Conservation (phyloP, 164 flowering plant genomes). For the Hamamelis virginiana region DNA sequence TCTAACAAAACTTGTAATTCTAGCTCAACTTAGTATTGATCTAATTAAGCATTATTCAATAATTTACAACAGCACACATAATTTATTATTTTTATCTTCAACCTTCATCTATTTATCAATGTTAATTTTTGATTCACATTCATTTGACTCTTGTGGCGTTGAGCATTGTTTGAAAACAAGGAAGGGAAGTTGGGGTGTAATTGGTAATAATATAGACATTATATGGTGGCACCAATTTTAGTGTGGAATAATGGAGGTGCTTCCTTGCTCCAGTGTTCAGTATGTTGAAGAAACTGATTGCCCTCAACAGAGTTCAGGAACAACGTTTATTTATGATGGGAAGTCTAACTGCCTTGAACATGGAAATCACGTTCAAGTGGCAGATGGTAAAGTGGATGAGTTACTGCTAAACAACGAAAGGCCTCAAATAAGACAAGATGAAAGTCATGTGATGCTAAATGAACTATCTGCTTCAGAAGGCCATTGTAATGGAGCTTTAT, state of each 20-base stretch:
- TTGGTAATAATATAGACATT: conserved; percentile 1
- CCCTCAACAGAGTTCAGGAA: conserved; percentile 37
- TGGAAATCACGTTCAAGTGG: conserved; percentile 26
- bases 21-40: too few species aligned
- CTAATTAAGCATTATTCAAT: too few species aligned
- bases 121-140: neutral
- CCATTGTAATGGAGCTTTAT: conserved; percentile 28
- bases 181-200: conserved; percentile 6
- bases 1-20: too few species aligned
- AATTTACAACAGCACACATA: too few species aligned
- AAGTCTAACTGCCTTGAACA: conserved; percentile 28
- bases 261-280: conserved; percentile 50
- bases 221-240: conserved; percentile 13
- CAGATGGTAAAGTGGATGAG: conserved; percentile 25
- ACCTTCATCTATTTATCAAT: neutral
- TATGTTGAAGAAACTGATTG: conserved; percentile 52
- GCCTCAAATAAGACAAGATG: conserved; percentile 24
- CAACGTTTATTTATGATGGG: conserved; percentile 28
- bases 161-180: conserved; percentile 17
- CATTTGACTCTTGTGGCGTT: neutral
- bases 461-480: conserved; percentile 31
- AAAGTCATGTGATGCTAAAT: conserved; percentile 23
- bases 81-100: conserved; percentile 1
- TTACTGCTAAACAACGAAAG: conserved; percentile 20
- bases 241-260: conserved; percentile 54